Base-by-base conservation (phyloP, 495 filamentous ascomycete genomes). In the Xylaria venustula region DNA sequence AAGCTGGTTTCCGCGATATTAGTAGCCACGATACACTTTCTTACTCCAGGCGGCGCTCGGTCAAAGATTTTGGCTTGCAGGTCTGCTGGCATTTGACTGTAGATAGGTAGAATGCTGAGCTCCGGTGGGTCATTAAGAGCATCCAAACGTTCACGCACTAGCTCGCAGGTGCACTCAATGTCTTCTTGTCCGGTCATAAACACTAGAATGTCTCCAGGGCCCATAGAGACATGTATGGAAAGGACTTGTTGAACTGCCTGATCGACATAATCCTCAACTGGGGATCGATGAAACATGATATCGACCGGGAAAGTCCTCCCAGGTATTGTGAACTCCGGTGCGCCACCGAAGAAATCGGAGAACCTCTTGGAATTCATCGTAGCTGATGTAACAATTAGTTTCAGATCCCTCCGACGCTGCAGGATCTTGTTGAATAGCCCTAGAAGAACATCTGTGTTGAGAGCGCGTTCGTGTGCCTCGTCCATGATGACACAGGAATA, bases 111-210 rank as follows among this genome's bases (percentile, higher is more conserved):
- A 45, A 99, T 96, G 68, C 89, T 93, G 30, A 99, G 86, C 65
- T 96, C 92, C 8, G 93, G 91, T 1, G 95, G 95, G 69, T 98
- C 93, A 61, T 97, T 98, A 9, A 99, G 82, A 58, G 93, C 76
- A 61, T 91, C 89, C n/a, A 99, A 74, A 30, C 95, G 79, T 68
- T 99, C 94, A 44, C 88, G 90, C 22, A 97, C 82, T 1, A 97
- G 79, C 64, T 98, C 95, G 68, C 95, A 99, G 0, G 95, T 98
- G 36, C 90, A 87, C 75, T 98, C 94, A 58, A 99, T 99, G 68
- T 99, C 95, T 76, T 99, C 95, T 75, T 97, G 93, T 30, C 95
- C 95, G 2, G 95, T 99, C 95, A 99, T 99, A 74, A 99, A 99
- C 17, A 97, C 92, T 19, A 99, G 80, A 57, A 99, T 97, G 72